Evolutionary conservation across 2,329 filamentous ascomycete genomes (phyloP), one percentile per base, ranked within the genome.

Genomic region (Dothideomycetes sp.): DNA sequence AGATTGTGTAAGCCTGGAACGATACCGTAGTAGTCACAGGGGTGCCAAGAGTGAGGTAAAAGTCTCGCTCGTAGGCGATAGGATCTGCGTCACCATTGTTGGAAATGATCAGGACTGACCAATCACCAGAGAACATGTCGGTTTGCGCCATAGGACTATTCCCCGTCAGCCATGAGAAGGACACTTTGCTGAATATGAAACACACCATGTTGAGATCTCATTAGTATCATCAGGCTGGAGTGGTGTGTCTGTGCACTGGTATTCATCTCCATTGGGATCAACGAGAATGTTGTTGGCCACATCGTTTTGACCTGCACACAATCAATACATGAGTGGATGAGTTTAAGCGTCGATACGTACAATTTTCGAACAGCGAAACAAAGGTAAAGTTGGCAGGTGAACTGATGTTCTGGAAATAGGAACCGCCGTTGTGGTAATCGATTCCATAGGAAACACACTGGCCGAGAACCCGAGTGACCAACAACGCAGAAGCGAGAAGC

Each of bases 321-420:
- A 29, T 16, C 10, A 31, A 4, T 17, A 7, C 27, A 17, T 16
- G 7, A 32, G 19, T 4, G 4, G 31, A 37, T 5, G 14, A 32
- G 30, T 7, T 5, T 15, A 5, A n/a, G 11, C 14, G n/a, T 32
- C 15, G 5, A 8, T 15, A 32, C 30, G 10, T 32, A 30, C 39
- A 41, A 22, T 63, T 63, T 36, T 58, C 48, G 43, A 68, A 69
- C 32, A 64, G 58, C 3, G 62, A 62, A 4, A 65, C 60, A 16
- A 60, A 60, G 14, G 62, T 65, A 46, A 68, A 69, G 4, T 49
- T 48, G 2, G 64, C 62, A 3, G 49, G 52, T 0, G 62, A 65
- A 12, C 54, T 48, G 8, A 56, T 56, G 47, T 68, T 66, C 48
- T 68, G 65, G 49, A 67, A 69, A 51, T 67, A 69, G 14, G 51